A percentile compares a stretch with the other conserved stretches of the same genome.
Evolutionary conservation across 73 alveolate species (phyloP).

Genomic region (Tetrahymena thermophila): DNA sequence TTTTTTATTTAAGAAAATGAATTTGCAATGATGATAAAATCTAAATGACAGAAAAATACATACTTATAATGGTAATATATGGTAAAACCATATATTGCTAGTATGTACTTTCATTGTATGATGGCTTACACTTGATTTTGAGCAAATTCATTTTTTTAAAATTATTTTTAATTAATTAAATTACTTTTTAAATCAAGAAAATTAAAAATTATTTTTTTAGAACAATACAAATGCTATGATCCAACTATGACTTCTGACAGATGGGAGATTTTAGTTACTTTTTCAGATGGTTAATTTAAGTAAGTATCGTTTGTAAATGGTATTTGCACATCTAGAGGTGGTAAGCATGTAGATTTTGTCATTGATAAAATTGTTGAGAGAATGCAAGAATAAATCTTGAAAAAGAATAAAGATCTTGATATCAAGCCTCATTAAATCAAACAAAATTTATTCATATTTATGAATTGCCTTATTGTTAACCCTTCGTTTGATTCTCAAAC

Average conservation of each 20-base stretch:
- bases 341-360: slow-evolving; percentile 95
- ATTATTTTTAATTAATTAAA: slow-evolving; percentile 21
- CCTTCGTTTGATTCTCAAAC: slow-evolving; percentile 99
- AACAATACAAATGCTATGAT: slow-evolving; percentile 58
- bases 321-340: slow-evolving; percentile 94
- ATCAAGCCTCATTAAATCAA: slow-evolving; percentile 85
- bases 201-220: slow-evolving; percentile 49
- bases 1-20: background rate
- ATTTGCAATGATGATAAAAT: background rate
- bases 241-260: slow-evolving; percentile 67
- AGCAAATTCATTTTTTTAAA: slow-evolving; percentile 44
- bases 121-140: slow-evolving; percentile 39
- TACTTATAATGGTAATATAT: slow-evolving; percentile 15
- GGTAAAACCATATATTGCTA: slow-evolving; percentile 2
- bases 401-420: slow-evolving; percentile 73
- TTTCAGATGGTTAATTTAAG: slow-evolving; percentile 86
- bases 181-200: slow-evolving; percentile 69
- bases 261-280: slow-evolving; percentile 96
- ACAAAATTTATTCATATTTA: slow-evolving; percentile 91
- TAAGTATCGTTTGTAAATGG: slow-evolving; percentile 94
- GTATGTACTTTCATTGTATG: slow-evolving; percentile 46
- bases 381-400: slow-evolving; percentile 46
- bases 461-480: slow-evolving; percentile 94
- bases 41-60: background rate
- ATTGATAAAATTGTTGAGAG: slow-evolving; percentile 87